Conservation (phyloP, 2,329 filamentous ascomycete genomes). For the Exophiala xenobiotica region DNA sequence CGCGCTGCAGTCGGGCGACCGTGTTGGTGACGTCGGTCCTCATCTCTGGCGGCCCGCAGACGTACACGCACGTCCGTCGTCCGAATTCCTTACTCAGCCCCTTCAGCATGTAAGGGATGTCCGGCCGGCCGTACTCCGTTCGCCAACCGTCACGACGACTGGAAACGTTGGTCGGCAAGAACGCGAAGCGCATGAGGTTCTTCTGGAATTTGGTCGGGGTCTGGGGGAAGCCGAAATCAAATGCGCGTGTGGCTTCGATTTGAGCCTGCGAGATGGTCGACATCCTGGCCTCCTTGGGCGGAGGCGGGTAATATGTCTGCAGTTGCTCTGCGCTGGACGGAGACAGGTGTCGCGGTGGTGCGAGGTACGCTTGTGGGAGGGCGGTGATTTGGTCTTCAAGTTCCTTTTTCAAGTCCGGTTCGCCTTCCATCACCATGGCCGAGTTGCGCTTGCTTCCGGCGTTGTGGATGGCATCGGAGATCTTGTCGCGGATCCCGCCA, state of each 20-base stretch:
- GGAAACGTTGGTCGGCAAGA: slow-evolving; percentile 53
- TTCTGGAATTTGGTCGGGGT: slow-evolving; percentile 87
- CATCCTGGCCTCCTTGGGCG: slow-evolving; percentile 16
- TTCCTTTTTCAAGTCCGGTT: slow-evolving; percentile 69
- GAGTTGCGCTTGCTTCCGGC: slow-evolving; percentile 86
- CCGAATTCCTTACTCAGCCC: slow-evolving; percentile 82
- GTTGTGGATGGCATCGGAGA: slow-evolving; percentile 83
- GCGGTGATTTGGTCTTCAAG: slow-evolving; percentile 76
- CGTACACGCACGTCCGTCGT: slow-evolving; percentile 80
- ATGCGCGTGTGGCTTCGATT: slow-evolving; percentile 41
- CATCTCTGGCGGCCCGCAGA: slow-evolving; percentile 87
- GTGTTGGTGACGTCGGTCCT: slow-evolving; percentile 82
- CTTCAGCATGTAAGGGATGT: slow-evolving; percentile 81
- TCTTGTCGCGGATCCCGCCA: slow-evolving; percentile 69
- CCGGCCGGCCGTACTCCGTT: slow-evolving; percentile 87
- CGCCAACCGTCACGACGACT: slow-evolving; percentile 70
- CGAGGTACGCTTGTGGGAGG: slow-evolving; percentile 59
- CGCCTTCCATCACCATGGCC: slow-evolving; percentile 77
- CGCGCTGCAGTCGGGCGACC: slow-evolving; percentile 76
- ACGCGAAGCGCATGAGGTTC: slow-evolving; percentile 86
- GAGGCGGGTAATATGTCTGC: slow-evolving; percentile 23
- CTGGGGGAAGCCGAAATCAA: slow-evolving; percentile 77
- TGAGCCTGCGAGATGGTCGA: slow-evolving; percentile 25
- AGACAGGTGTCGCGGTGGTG: slow-evolving; percentile 25
- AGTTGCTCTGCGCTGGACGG: neutral